Conservation (phyloP, 2,329 filamentous ascomycete genomes). For the Pestalotiopsis fici region DNA sequence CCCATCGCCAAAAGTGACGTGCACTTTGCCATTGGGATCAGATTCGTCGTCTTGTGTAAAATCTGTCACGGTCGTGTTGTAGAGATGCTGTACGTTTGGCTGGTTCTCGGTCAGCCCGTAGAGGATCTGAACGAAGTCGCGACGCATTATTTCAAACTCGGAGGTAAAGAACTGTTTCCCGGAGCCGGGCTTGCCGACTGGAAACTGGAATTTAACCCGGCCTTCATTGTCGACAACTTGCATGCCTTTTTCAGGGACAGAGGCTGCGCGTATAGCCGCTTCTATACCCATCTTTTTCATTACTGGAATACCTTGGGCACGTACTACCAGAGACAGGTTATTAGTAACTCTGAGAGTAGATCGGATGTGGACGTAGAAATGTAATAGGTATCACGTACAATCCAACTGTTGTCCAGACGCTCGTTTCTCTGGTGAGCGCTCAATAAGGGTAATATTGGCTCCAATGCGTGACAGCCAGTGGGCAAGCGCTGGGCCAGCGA, state of each 20-base stretch:
- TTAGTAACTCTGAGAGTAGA: no score
- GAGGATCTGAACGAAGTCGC: constrained; percentile 51
- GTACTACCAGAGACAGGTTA: constrained; percentile 11
- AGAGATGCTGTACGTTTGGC: constrained; percentile 30
- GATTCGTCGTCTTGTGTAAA: constrained; percentile 27
- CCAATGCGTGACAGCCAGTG: constrained; percentile 23
- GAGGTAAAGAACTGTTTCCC: constrained; percentile 47
- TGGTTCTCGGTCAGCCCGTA: constrained; percentile 37
- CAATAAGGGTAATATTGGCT: constrained; percentile 24
- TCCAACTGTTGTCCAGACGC: constrained; percentile 26
- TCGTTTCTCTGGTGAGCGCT: constrained; percentile 23
- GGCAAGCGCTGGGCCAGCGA: constrained; percentile 24
- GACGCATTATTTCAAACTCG: constrained; percentile 63
- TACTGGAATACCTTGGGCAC: constrained; percentile 19
- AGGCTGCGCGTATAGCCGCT: constrained; percentile 12
- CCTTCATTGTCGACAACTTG: constrained; percentile 43
- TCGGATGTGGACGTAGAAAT: no score
- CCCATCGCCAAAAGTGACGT: constrained; percentile 45
- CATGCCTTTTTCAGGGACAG: constrained; percentile 49
- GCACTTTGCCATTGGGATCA: constrained; percentile 22
- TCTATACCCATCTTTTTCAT: constrained; percentile 25
- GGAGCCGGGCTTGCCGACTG: constrained; percentile 38
- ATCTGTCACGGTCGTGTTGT: constrained; percentile 26
- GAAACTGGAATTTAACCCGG: constrained; percentile 37
- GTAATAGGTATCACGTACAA: no score